Evolutionary conservation across 1,284 basidiomycete species (phyloP).

Genomic region (Pseudozyma sp.): DNA sequence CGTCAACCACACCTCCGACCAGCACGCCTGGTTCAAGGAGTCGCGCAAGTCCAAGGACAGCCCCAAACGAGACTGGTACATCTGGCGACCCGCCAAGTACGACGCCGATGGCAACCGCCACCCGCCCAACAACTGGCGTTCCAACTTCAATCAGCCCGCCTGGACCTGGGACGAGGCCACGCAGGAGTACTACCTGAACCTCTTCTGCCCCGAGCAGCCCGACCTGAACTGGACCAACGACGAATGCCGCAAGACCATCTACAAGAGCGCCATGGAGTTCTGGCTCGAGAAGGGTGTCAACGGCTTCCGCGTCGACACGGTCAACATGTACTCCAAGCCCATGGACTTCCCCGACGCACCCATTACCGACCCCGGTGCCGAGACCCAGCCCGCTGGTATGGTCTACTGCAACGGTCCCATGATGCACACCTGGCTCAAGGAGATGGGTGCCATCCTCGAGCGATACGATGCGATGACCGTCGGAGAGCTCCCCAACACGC

Average conservation of each 20-base stretch:
- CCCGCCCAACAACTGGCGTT: constrained; percentile 80
- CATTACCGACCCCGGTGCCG: constrained; percentile 72
- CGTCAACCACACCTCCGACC: constrained; percentile 81
- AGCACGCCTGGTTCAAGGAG: constrained; percentile 76
- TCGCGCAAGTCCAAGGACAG: constrained; percentile 75
- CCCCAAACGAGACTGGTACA: constrained; percentile 80
- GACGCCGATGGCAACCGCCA: constrained; percentile 70
- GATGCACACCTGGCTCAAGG: constrained; percentile 77
- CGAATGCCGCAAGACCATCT: constrained; percentile 73
- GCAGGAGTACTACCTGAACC: constrained; percentile 80
- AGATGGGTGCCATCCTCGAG: constrained; percentile 73
- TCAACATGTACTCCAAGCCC: constrained; percentile 65
- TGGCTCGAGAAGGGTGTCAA: constrained; percentile 81
- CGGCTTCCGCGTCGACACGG: constrained; percentile 74
- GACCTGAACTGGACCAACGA: constrained; percentile 83
- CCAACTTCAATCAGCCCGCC: constrained; percentile 77
- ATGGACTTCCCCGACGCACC: constrained; percentile 66
- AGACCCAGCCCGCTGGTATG: constrained; percentile 75
- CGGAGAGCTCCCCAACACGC: constrained; percentile 73
- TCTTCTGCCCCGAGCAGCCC: constrained; percentile 79
- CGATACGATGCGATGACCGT: constrained; percentile 74
- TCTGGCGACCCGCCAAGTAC: constrained; percentile 78
- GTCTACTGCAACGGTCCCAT: constrained; percentile 59
- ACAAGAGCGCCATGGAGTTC: constrained; percentile 76
- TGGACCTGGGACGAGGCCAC: constrained; percentile 80